Percentiles rank a stretch among this genome's conserved stretches.
Conservation (phyloP, 768 basidiomycete species). For the Piloderma croceum region DNA sequence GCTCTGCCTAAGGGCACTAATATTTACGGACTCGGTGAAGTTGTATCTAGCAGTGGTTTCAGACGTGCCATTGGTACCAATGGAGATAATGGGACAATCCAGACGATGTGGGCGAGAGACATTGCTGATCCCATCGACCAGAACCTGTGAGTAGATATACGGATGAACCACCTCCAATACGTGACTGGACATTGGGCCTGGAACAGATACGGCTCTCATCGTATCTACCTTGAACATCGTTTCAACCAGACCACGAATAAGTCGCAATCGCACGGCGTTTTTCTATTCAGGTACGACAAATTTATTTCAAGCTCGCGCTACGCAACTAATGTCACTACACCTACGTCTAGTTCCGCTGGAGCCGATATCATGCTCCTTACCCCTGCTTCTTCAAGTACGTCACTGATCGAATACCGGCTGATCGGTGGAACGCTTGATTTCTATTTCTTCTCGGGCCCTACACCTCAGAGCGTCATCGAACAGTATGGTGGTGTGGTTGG, state of each 20-base stretch:
- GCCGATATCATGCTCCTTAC: slow-evolving; percentile 66
- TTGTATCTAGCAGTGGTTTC: slow-evolving; percentile 63
- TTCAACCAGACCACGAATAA: slow-evolving; percentile 44
- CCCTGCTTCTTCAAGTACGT: slow-evolving; percentile 47
- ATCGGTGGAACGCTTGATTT: slow-evolving; percentile 74
- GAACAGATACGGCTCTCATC: slow-evolving; percentile 64
- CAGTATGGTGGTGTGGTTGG: slow-evolving; percentile 69
- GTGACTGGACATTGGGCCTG: no score
- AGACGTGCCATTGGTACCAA: slow-evolving; percentile 51
- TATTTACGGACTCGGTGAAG: slow-evolving; percentile 76
- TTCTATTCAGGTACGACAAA: slow-evolving; percentile 53
- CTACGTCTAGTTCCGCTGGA: slow-evolving; percentile 48
- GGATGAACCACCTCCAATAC: no score
- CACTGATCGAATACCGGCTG: slow-evolving; percentile 66
- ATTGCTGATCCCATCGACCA: slow-evolving; percentile 57
- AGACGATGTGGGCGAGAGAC: slow-evolving; percentile 66
- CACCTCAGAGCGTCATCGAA: slow-evolving; percentile 54
- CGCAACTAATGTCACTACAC: slow-evolving; percentile 4
- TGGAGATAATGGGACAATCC: slow-evolving; percentile 54
- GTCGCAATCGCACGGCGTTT: slow-evolving; percentile 69
- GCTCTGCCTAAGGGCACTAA: slow-evolving; percentile 62
- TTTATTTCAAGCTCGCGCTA: not conserved
- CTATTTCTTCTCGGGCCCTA: slow-evolving; percentile 64
- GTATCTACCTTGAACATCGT: slow-evolving; percentile 71
- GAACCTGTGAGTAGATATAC: no score